Evolutionary conservation across 495 filamentous ascomycete species (phyloP), one percentile per base, ranked within the genome.

Genomic region (Platismatia glauca): DNA sequence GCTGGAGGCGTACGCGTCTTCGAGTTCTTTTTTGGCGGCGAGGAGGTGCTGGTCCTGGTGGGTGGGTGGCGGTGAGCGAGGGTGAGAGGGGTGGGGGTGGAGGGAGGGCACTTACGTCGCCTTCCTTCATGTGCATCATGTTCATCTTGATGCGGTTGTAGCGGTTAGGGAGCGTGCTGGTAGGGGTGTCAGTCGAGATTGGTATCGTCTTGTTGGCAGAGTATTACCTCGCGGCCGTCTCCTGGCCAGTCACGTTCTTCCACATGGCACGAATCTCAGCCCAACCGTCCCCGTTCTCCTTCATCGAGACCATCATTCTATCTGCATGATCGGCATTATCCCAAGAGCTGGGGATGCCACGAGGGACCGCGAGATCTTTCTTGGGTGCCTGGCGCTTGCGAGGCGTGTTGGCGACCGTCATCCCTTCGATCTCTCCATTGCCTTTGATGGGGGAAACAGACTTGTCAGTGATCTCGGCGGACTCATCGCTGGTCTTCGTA

Each of bases 251-350:
- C 39, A 50, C 60, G 18, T 44, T 34, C 20, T 60, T 38, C 58
- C 62, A 70, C 24, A 33, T 52, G 1, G 33, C 52, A 1, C 64
- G 57, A 18, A 70, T 70, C 12, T 60, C 55, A 0, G 16, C 33
- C 69, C 69, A 70, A 1, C 18, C 22, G 11, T 38, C 27, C 4
- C 67, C 67, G 5, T 57, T 29, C 22, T 62, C 52, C 53, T 67
- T 69, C 59, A 69, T 62, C 7, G 55, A 20, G 41, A 62, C 39
- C 12, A 70, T 55, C 62, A 62, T 65, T n/a, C 58, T 64, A 29
- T 70, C 69, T 4, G 64, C 64, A 13, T 61, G 37, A 24, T 53
- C 59, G 3, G 67, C 67, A 0, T 60, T 48, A 1, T 64, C 60
- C 63, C 60, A 68, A 1, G 63, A 65, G 8, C 11, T 41, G 3